Conservation (phyloP, 306 rosid species). For the Chamaecrista fasciculata region DNA sequence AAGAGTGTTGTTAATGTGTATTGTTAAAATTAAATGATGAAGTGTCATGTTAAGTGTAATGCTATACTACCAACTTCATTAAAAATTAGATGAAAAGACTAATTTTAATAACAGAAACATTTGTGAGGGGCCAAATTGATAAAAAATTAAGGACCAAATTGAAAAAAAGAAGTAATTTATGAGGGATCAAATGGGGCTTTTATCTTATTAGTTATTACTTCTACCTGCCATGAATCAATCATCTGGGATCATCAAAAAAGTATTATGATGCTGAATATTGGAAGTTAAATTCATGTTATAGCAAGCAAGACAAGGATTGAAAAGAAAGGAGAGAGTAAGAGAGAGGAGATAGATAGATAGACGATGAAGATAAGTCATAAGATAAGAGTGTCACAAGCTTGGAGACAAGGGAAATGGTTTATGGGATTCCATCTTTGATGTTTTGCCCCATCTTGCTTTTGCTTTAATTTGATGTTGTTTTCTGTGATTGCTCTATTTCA, state of each 20-base stretch:
- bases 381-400: slow-evolving; percentile 32
- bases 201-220: not conserved
- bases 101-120: no score
- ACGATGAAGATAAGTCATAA: slow-evolving; percentile 27
- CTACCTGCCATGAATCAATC: slow-evolving; percentile 20
- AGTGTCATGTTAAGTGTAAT: no score
- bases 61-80: no score
- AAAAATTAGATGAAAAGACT: no score
- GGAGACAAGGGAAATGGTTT: slow-evolving; percentile 32
- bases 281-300: slow-evolving; percentile 18
- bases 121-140: no score
- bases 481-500: slow-evolving; percentile 18
- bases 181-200: no score
- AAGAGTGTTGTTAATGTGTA: no score
- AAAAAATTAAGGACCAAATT: no score
- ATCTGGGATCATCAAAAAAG: slow-evolving; percentile 22
- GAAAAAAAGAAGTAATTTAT: no score
- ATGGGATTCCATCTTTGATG: slow-evolving; percentile 34
- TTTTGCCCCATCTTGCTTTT: slow-evolving; percentile 32
- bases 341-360: not conserved
- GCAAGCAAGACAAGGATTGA: not conserved
- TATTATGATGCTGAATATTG: not conserved
- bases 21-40: no score
- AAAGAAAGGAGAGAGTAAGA: slow-evolving; percentile 16
- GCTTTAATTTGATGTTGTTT: not conserved